Percentiles rank a stretch among this genome's conserved stretches.
Evolutionary conservation across 306 rosid species (phyloP).

Genomic region (Cicer yamashitae): DNA sequence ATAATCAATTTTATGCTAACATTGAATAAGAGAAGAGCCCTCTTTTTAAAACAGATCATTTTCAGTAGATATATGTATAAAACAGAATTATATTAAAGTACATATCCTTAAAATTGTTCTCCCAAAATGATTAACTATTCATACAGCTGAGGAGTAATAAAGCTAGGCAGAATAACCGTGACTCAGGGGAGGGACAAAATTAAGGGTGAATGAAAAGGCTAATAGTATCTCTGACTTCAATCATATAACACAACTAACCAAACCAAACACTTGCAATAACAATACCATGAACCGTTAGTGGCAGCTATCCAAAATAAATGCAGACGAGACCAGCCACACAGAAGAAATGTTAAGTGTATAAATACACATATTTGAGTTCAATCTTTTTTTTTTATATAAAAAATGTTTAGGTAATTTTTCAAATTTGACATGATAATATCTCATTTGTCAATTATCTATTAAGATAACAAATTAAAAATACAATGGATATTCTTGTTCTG

Average conservation of each 20-base stretch:
- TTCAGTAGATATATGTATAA: too few species aligned
- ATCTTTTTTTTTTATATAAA: not conserved
- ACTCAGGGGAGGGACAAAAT: not conserved
- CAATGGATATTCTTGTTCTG: too few species aligned
- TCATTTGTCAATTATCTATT: too few species aligned
- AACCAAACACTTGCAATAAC: not conserved
- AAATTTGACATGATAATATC: too few species aligned
- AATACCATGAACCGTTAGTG: not conserved
- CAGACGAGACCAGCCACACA: not conserved
- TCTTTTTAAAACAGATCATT: too few species aligned
- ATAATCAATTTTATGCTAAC: too few species aligned
- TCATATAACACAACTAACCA: slow-evolving; percentile 24
- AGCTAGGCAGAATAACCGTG: slow-evolving; percentile 44
- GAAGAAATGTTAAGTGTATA: not conserved
- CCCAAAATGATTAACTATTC: not conserved
- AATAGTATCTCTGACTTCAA: not conserved
- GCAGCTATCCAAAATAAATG: slow-evolving; percentile 15
- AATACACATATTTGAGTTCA: not conserved
- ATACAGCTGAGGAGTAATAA: not conserved
- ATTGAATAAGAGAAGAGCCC: too few species aligned
- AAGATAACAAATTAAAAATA: too few species aligned
- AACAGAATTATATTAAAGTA: too few species aligned
- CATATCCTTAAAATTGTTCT: too few species aligned
- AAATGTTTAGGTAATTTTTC: too few species aligned
- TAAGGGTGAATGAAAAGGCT: not conserved